These are phyloP conservation scores for Fusarium humuli DNA, from an alignment of 2,329 filamentous ascomycete genomes.

Conservation along the genomic window DNA sequence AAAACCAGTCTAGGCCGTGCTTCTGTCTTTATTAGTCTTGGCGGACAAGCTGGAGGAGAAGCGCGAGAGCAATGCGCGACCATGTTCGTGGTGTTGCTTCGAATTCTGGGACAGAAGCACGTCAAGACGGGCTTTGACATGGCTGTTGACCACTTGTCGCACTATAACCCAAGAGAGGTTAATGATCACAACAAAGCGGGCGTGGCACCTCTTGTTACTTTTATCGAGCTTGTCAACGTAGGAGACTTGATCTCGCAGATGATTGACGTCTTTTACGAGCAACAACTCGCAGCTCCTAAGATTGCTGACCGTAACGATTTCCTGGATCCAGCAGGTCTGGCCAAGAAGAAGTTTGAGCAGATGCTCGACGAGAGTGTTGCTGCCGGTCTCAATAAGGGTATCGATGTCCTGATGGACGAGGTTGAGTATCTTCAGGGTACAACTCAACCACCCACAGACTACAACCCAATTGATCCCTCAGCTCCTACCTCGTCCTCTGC, in stretches of 20 bases:
- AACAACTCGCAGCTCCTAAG: slow-evolving; percentile 85
- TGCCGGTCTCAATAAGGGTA: slow-evolving; percentile 95
- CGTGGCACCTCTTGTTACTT: slow-evolving; percentile 92
- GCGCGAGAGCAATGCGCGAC: slow-evolving; percentile 88
- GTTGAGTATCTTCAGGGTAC: slow-evolving; percentile 95
- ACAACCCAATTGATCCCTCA: slow-evolving; percentile 73
- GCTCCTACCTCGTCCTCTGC: slow-evolving; percentile 31
- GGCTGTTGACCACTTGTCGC: slow-evolving; percentile 88
- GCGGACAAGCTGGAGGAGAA: slow-evolving; percentile 82
- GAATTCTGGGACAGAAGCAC: slow-evolving; percentile 86
- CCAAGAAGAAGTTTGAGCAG: slow-evolving; percentile 98
- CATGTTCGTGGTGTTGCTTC: slow-evolving; percentile 87
- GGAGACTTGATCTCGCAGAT: slow-evolving; percentile 98
- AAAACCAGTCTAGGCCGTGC: slow-evolving; percentile 89
- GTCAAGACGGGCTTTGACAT: slow-evolving; percentile 94
- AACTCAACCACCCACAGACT: slow-evolving; percentile 86
- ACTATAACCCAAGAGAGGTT: slow-evolving; percentile 89
- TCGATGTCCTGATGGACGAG: slow-evolving; percentile 98
- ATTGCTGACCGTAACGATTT: slow-evolving; percentile 95
- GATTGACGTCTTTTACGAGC: slow-evolving; percentile 98
- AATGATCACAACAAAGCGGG: slow-evolving; percentile 76
- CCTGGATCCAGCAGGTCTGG: slow-evolving; percentile 87
- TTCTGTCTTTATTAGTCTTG: slow-evolving; percentile 82
- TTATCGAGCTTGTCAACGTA: slow-evolving; percentile 97
- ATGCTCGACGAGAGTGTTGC: slow-evolving; percentile 98